These are phyloP conservation scores for Luffa aegyptiaca DNA, from an alignment of 306 rosid genomes.

Conservation along the genomic window DNA sequence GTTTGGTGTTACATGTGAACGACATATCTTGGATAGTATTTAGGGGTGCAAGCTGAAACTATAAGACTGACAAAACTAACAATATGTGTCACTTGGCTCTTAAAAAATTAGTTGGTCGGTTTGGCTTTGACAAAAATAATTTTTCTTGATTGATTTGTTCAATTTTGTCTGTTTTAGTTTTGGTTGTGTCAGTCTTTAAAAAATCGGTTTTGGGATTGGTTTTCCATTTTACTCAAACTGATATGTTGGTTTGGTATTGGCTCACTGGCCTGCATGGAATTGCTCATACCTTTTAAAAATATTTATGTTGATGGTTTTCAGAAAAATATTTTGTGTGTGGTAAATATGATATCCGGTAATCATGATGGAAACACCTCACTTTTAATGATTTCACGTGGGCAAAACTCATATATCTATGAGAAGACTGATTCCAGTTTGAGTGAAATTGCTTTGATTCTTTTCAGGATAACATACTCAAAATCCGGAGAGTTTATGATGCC, in stretches of 20 bases:
- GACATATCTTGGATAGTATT: neutral
- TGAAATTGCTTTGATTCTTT: constrained; percentile 10
- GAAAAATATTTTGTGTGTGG: neutral
- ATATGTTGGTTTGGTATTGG: neutral
- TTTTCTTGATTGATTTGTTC: neutral
- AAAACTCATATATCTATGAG: neutral
- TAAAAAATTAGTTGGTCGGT: neutral
- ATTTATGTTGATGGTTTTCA: neutral
- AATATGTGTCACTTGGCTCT: neutral
- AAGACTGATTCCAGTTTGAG: neutral
- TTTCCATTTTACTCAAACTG: neutral
- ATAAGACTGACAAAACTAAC: neutral
- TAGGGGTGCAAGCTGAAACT: neutral
- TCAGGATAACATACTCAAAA: constrained; percentile 77
- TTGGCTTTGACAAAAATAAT: neutral
- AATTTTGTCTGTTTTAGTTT: neutral
- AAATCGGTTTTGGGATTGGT: neutral
- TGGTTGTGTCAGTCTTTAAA: neutral
- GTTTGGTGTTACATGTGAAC: neutral
- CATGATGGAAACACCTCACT: neutral
- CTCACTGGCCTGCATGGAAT: neutral
- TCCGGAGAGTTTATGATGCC: constrained; percentile 84
- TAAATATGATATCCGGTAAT: neutral
- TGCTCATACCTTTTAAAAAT: neutral
- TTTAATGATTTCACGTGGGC: neutral